Percentiles rank a stretch among this genome's conserved stretches.
phyloP scores from a whole-genome alignment of 2,329 filamentous ascomycete species.

The Ophiostoma montium region DNA sequence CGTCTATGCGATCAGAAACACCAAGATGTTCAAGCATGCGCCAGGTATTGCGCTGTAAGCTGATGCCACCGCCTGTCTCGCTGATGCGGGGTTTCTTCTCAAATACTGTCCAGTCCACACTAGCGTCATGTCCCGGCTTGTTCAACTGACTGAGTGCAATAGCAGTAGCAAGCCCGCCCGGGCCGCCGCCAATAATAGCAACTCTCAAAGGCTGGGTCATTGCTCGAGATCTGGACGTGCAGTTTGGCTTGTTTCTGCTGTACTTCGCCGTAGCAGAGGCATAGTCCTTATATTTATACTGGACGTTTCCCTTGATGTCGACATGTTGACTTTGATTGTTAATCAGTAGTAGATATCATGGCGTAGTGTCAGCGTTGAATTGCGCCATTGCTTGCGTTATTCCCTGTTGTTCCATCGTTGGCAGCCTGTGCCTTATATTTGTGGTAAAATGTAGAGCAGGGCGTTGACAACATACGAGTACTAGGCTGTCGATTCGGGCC shows the following conservation, averaged over 20 bases:
- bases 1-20: slow-evolving; percentile 19
- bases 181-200: slow-evolving; percentile 9
- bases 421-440: no score
- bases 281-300: background rate
- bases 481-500: no score
- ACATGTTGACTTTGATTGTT: background rate
- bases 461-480: no score
- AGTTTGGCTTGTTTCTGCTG: no score
- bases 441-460: no score
- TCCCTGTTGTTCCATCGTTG: background rate
- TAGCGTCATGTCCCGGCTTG: slow-evolving; percentile 12
- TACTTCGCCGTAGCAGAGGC: background rate
- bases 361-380: slow-evolving; percentile 1
- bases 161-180: slow-evolving; percentile 6
- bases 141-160: slow-evolving; percentile 7
- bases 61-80: slow-evolving; percentile 25
- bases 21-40: slow-evolving; percentile 21
- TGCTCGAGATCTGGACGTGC: background rate
- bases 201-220: slow-evolving; percentile 5
- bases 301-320: no score
- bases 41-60: slow-evolving; percentile 23
- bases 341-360: background rate
- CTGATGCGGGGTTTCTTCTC: slow-evolving; percentile 24
- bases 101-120: slow-evolving; percentile 22
- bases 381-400: slow-evolving; percentile 7